phyloP scores from a whole-genome alignment of 768 basidiomycete species.

The Dendrothele bispora region DNA sequence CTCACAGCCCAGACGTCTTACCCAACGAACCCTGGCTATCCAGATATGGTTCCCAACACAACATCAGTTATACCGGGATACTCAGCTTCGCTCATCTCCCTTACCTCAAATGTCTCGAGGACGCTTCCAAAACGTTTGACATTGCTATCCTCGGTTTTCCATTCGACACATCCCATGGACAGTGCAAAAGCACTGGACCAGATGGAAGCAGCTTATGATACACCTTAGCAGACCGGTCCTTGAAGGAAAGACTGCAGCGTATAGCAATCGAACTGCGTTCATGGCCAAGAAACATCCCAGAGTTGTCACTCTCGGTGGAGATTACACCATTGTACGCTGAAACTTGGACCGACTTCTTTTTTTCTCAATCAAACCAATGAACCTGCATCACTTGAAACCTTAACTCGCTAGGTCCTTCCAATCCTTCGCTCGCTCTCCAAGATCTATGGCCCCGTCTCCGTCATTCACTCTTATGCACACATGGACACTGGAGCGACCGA shows the following conservation, averaged over 20 bases:
- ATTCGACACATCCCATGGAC: too few relatives aligned
- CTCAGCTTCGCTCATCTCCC: slow-evolving; percentile 67
- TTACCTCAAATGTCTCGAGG: slow-evolving; percentile 54
- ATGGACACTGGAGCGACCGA: slow-evolving; percentile 54
- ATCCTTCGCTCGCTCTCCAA: slow-evolving; percentile 66
- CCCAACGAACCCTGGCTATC: slow-evolving; percentile 42
- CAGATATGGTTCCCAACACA: slow-evolving; percentile 54
- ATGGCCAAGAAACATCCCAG: slow-evolving; percentile 60
- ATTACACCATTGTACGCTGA: slow-evolving; percentile 66
- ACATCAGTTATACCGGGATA: slow-evolving; percentile 62
- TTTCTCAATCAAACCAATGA: neutral
- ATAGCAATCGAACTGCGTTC: too few relatives aligned
- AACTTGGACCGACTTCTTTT: slow-evolving; percentile 51
- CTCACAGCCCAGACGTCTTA: too few relatives aligned
- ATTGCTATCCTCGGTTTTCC: slow-evolving; percentile 67
- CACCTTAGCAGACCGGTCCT: too few relatives aligned
- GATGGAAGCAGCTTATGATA: too few relatives aligned
- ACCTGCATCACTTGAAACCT: too few relatives aligned
- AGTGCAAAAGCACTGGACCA: too few relatives aligned
- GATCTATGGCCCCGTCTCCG: slow-evolving; percentile 65
- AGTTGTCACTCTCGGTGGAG: slow-evolving; percentile 66
- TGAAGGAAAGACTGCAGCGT: too few relatives aligned
- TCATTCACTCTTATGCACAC: slow-evolving; percentile 69
- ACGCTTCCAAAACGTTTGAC: slow-evolving; percentile 44
- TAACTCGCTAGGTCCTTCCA: slow-evolving; percentile 54